Evolutionary conservation across 371 early-diverging fungal species (phyloP).

Genomic region (Lichtheimia ornata): DNA sequence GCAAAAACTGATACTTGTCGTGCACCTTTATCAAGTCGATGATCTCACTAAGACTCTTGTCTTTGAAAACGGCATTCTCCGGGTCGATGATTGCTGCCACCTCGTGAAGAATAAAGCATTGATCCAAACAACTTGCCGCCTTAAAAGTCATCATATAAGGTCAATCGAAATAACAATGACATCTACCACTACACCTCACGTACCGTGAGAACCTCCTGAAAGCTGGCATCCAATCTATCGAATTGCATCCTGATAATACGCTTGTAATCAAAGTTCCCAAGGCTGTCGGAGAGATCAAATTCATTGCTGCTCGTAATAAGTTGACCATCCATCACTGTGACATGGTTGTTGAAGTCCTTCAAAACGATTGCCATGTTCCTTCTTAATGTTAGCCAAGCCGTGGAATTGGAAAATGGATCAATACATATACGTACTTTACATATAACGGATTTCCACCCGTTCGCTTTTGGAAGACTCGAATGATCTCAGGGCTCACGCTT

Average conservation of each 20-base stretch:
- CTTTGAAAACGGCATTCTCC: constrained; percentile 24
- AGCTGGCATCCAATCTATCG: constrained; percentile 46
- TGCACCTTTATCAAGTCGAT: constrained; percentile 24
- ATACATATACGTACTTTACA: constrained; percentile 33
- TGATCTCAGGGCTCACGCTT: constrained; percentile 41
- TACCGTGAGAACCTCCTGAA: constrained; percentile 54
- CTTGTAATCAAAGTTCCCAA: constrained; percentile 52
- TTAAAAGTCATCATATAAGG: not conserved
- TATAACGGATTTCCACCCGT: constrained; percentile 55
- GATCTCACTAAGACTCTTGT: constrained; percentile 20
- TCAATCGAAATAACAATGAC: not conserved
- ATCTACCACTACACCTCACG: not conserved
- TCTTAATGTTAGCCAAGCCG: not conserved
- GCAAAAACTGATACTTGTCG: constrained; percentile 45
- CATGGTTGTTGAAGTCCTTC: constrained; percentile 46
- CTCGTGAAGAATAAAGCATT: constrained; percentile 45
- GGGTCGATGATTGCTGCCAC: constrained; percentile 35
- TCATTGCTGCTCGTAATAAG: constrained; percentile 33
- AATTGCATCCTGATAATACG: constrained; percentile 55
- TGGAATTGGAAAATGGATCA: not conserved
- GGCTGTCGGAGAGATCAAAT: constrained; percentile 43
- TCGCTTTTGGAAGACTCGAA: constrained; percentile 45
- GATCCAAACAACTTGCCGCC: constrained; percentile 52
- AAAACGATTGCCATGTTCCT: constrained; percentile 43
- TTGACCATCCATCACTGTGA: constrained; percentile 54